These are phyloP conservation scores for Aspergillus flavus DNA, from an alignment of 2,329 filamentous ascomycete genomes.

Conservation along the genomic window DNA sequence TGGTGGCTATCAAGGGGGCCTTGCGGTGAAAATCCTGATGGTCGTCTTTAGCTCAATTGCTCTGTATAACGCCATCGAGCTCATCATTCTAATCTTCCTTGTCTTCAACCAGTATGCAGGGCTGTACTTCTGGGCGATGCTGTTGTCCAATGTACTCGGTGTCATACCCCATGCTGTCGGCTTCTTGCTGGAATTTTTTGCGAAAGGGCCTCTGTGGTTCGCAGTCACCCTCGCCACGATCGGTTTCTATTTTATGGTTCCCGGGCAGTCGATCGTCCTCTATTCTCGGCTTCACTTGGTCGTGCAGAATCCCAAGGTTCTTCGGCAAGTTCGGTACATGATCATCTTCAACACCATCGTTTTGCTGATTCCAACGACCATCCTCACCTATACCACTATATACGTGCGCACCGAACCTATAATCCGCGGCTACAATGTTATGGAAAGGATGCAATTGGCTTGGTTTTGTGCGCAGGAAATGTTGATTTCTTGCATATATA, in stretches of 20 bases:
- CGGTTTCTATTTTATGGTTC: constrained; percentile 63
- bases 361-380: constrained; percentile 56
- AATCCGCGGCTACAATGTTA: constrained; percentile 46
- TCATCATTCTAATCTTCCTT: constrained; percentile 40
- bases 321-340: constrained; percentile 57
- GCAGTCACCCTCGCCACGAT: constrained; percentile 48
- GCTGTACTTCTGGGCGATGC: constrained; percentile 46
- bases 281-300: constrained; percentile 65
- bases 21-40: constrained; percentile 31
- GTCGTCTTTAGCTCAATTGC: constrained; percentile 44
- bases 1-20: constrained; percentile 28
- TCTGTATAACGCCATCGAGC: constrained; percentile 51
- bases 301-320: constrained; percentile 50
- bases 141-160: constrained; percentile 38
- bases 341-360: constrained; percentile 59
- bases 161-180: constrained; percentile 43
- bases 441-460: constrained; percentile 47
- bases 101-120: constrained; percentile 41
- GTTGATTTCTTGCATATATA: constrained; percentile 54
- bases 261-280: constrained; percentile 63
- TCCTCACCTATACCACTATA: constrained; percentile 54
- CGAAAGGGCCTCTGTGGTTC: constrained; percentile 36
- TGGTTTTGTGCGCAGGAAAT: constrained; percentile 49
- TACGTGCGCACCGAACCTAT: constrained; percentile 27
- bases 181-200: constrained; percentile 44